Base-by-base conservation (phyloP, 306 rosid species). In the Quercus engelmannii region DNA sequence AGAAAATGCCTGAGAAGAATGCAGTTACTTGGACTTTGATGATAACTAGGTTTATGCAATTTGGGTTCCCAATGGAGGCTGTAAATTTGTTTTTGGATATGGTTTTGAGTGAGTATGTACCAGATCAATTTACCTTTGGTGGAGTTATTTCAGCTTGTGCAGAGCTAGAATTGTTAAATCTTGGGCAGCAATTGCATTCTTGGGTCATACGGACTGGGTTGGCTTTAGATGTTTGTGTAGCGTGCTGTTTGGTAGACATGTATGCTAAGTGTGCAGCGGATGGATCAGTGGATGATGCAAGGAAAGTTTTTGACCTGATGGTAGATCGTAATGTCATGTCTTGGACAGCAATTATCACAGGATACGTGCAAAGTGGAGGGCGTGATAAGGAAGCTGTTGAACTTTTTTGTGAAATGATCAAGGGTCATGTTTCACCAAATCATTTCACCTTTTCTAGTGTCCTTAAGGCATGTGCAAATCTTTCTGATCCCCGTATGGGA, bases 11-110 rank as follows among this genome's bases (percentile, higher is more conserved):
- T 3, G 84, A 83, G 23, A 87, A 63, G 62, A 87, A 90, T 74
- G 75, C 87, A 1, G 94, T 88, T 52, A 81, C 91, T 55, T 87
- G 92, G 94, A 90, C 80, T 56, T 74, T 90, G 82, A 88, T 90
- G 90, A 87, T 90, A 20, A 87, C 94, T 61, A 86, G 94, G 57
- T 83, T 85, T 23, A 82, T 80, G 17, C 90, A 88, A 43, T 55
- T 61, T 19, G 92, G 88, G 41, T 76, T 19, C 61, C 23, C 75
- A 3, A 52, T 58, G 1, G 86, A 88, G 21, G 88, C 94, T 2
- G 58, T 80, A 81, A 78, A 78, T 56, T 82, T 85, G 59, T 88
- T 87, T 78, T 58, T 80, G 14, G 67, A 55, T 4, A 87, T 85
- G 92, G 78, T 90, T 18, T 59, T 78, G 4, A 76, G 74, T 78